These are phyloP conservation scores for Saccharomycopsis synnaedendra DNA, from an alignment of 805 yeast species.

Conservation along the genomic window DNA sequence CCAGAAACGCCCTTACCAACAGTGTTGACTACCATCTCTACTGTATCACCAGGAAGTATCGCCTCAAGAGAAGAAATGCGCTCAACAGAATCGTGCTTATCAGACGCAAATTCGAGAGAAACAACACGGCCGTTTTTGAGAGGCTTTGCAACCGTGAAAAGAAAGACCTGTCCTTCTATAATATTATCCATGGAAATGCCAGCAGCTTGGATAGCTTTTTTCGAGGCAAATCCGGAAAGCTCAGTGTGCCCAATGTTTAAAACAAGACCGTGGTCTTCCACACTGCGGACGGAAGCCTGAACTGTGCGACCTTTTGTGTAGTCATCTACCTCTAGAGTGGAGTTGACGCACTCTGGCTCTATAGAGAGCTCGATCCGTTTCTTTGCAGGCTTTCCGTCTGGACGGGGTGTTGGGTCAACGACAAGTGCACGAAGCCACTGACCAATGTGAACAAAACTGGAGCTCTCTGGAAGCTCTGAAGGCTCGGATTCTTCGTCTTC, in stretches of 20 bases:
- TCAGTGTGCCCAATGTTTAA: constrained; percentile 55
- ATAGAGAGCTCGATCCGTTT: constrained; percentile 61
- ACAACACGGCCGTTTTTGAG: constrained; percentile 24
- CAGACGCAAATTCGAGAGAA: constrained; percentile 37
- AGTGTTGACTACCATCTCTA: constrained; percentile 60
- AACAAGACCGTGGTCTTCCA: constrained; percentile 89
- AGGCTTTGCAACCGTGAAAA: constrained; percentile 44
- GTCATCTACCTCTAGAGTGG: constrained; percentile 51
- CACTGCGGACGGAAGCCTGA: constrained; percentile 66
- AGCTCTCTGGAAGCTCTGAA: constrained; percentile 45
- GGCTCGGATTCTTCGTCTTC: constrained; percentile 25
- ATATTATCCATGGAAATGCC: constrained; percentile 27
- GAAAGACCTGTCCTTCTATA: constrained; percentile 55
- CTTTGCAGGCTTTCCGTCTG: constrained; percentile 26
- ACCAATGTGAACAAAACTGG: constrained; percentile 50
- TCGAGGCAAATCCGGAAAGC: constrained; percentile 62
- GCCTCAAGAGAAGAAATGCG: constrained; percentile 68
- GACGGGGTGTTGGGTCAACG: constrained; percentile 38
- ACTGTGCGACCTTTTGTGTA: constrained; percentile 47
- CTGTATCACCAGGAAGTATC: constrained; percentile 73
- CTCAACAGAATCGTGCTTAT: constrained; percentile 33
- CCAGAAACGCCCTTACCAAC: constrained; percentile 56
- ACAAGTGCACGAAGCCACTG: constrained; percentile 82
- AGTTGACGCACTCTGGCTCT: constrained; percentile 67
- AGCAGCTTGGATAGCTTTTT: constrained; percentile 43